Conservation (phyloP, 345 rosid species). For the Nasturtium officinale region DNA sequence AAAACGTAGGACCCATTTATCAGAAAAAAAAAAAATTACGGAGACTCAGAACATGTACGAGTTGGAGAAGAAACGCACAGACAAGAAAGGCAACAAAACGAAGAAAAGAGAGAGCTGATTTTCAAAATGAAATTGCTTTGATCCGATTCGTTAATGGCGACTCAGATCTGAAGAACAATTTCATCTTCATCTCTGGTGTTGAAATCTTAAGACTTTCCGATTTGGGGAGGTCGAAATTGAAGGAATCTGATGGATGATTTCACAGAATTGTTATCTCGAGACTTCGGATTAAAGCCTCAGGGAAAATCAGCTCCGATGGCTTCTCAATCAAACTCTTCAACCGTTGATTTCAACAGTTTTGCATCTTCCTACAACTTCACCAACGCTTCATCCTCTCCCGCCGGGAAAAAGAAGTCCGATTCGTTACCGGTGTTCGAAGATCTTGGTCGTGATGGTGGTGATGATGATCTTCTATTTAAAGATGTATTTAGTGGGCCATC, state of each 20-base stretch:
- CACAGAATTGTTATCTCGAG: constrained; percentile 58
- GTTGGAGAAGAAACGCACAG: neutral
- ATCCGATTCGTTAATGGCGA: constrained; percentile 6
- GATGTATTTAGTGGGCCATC: constrained; percentile 58
- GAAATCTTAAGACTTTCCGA: neutral
- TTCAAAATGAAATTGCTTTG: neutral
- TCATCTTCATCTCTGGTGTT: neutral
- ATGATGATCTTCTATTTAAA: constrained; percentile 45
- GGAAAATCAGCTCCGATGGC: constrained; percentile 85
- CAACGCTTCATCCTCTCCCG: constrained; percentile 39
- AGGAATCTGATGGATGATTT: constrained; percentile 65
- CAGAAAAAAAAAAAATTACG: neutral
- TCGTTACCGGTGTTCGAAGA: constrained; percentile 55
- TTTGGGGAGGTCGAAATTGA: constrained; percentile 2
- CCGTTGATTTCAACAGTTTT: constrained; percentile 29
- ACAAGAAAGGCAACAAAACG: too few species aligned
- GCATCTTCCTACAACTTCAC: constrained; percentile 42
- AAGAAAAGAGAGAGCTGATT: neutral
- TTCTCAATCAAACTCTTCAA: constrained; percentile 45
- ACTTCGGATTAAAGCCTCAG: constrained; percentile 71
- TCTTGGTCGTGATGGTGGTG: neutral
- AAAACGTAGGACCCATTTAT: neutral
- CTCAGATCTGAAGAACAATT: constrained; percentile 1
- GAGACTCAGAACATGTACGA: neutral
- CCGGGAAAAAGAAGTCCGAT: constrained; percentile 31